phyloP scores from a whole-genome alignment of 2,329 filamentous ascomycete genomes.

The Colletotrichum sp. region DNA sequence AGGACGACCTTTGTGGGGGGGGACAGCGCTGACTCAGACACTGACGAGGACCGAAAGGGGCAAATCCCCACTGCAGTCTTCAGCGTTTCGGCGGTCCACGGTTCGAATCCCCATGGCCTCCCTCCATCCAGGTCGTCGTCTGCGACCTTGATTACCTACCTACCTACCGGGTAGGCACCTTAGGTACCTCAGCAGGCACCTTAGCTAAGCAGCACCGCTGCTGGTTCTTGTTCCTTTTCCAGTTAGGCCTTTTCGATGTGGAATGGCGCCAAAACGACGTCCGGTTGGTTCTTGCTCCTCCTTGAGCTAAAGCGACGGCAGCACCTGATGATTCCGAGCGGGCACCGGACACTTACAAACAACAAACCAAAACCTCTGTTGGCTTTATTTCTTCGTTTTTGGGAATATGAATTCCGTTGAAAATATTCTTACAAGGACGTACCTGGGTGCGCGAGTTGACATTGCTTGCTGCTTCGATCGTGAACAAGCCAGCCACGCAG shows the following conservation, averaged over 20 bases:
- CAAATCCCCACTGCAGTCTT: background rate
- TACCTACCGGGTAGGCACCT: too few species aligned
- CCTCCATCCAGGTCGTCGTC: background rate
- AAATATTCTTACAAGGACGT: background rate
- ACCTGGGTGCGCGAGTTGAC: background rate
- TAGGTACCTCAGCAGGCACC: background rate
- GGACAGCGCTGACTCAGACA: background rate
- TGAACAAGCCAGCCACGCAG: background rate
- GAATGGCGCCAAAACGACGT: background rate
- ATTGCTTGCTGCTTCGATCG: background rate
- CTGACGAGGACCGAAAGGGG: background rate
- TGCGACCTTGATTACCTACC: background rate
- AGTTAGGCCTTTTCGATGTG: background rate
- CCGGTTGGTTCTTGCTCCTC: background rate
- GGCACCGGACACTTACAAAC: background rate
- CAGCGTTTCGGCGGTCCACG: background rate
- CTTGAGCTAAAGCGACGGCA: background rate
- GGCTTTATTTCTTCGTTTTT: background rate
- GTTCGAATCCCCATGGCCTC: slow-evolving; percentile 5
- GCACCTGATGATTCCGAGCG: background rate
- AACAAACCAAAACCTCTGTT: background rate
- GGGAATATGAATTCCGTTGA: background rate
- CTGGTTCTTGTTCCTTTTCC: background rate
- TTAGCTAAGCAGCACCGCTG: background rate
- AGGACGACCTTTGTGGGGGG: background rate